These are phyloP conservation scores for Triticum urartu DNA, from an alignment of 176 grass and related monocot genomes.

Conservation along the genomic window DNA sequence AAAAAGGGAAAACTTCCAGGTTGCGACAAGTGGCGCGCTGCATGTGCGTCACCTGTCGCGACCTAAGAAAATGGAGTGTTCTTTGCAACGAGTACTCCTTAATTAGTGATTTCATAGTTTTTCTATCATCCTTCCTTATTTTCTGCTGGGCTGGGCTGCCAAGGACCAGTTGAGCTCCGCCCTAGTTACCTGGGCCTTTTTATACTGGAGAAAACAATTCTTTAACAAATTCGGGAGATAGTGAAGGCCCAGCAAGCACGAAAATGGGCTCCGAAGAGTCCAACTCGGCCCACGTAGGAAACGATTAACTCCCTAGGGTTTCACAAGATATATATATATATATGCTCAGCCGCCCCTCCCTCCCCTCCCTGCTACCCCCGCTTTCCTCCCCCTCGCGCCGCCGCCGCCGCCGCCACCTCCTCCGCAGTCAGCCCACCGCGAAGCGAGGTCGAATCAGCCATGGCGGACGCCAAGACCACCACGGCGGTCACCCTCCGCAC, in stretches of 20 bases:
- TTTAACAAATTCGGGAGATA: not conserved
- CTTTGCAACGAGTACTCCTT: too few species aligned
- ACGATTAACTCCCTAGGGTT: constrained; percentile 30
- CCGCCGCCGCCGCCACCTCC: not conserved
- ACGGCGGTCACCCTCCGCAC: constrained; percentile 73
- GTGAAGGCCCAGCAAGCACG: not conserved
- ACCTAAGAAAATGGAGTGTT: too few species aligned
- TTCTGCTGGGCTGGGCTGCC: too few species aligned
- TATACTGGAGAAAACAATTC: not conserved
- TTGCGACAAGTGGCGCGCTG: too few species aligned
- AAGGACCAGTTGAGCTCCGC: too few species aligned
- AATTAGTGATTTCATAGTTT: too few species aligned
- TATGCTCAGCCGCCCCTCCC: not conserved
- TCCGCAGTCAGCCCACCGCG: constrained; percentile 16
- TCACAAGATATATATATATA: constrained; percentile 14
- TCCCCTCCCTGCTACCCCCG: not conserved
- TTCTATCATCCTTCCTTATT: too few species aligned
- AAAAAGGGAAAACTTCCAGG: too few species aligned
- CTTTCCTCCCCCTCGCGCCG: not conserved
- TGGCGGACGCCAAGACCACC: constrained; percentile 67
- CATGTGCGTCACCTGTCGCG: too few species aligned
- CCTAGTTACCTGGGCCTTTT: not conserved
- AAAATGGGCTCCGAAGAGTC: not conserved
- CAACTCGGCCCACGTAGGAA: not conserved
- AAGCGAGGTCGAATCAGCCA: constrained; percentile 28